These are phyloP conservation scores for Zygotorulaspora danielsina DNA, from an alignment of 805 yeast genomes.

Conservation along the genomic window DNA sequence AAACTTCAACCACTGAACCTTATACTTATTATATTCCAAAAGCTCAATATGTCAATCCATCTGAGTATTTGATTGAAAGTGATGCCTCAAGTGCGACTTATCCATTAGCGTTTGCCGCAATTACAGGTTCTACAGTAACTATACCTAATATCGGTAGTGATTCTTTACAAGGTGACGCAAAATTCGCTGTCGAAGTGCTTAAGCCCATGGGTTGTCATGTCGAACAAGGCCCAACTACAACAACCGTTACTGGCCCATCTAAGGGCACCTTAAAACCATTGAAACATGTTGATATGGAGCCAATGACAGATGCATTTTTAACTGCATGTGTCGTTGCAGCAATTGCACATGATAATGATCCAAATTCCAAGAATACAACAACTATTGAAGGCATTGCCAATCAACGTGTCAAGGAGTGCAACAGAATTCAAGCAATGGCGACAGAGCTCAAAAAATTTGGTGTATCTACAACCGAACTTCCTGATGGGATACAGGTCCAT, in stretches of 20 bases:
- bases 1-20: slow-evolving; percentile 61
- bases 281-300: slow-evolving; percentile 89
- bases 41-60: slow-evolving; percentile 75
- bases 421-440: slow-evolving; percentile 93
- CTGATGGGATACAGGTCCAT: slow-evolving; percentile 85
- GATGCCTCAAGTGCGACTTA: slow-evolving; percentile 98
- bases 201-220: slow-evolving; percentile 94
- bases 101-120: slow-evolving; percentile 95
- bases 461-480: slow-evolving; percentile 74
- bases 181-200: slow-evolving; percentile 90
- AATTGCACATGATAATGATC: slow-evolving; percentile 56
- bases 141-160: slow-evolving; percentile 90
- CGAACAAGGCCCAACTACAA: slow-evolving; percentile 73
- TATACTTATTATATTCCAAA: slow-evolving; percentile 88
- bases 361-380: slow-evolving; percentile 46
- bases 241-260: slow-evolving; percentile 89
- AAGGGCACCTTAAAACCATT: slow-evolving; percentile 65
- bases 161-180: slow-evolving; percentile 95
- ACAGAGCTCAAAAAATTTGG: slow-evolving; percentile 86
- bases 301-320: slow-evolving; percentile 98
- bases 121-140: slow-evolving; percentile 89
- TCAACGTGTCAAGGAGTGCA: slow-evolving; percentile 96
- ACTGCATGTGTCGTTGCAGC: slow-evolving; percentile 98
- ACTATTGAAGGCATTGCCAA: slow-evolving; percentile 93
- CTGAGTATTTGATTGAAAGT: slow-evolving; percentile 84